phyloP scores from a whole-genome alignment of 768 basidiomycete species.

The Lentinula boryana region DNA sequence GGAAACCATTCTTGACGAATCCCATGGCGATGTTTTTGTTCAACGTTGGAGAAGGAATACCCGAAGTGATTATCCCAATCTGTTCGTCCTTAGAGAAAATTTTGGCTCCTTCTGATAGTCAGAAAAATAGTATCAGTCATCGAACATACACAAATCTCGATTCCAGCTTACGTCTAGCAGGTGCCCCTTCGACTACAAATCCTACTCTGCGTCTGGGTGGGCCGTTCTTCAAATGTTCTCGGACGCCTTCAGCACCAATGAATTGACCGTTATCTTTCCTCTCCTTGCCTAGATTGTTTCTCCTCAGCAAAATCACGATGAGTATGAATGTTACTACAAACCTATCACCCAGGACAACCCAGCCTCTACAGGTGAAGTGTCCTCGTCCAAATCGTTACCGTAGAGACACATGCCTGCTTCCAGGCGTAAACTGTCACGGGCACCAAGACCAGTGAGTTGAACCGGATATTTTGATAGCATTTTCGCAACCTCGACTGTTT shows the following conservation, averaged over 20 bases:
- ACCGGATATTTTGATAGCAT: constrained; percentile 61
- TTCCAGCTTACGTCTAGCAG: constrained; percentile 65
- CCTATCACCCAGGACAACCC: constrained; percentile 92
- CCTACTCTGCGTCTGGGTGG: constrained; percentile 77
- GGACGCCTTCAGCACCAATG: constrained; percentile 71
- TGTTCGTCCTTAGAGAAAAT: constrained; percentile 61
- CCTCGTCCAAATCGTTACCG: constrained; percentile 89
- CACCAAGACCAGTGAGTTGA: constrained; percentile 84
- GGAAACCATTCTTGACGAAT: constrained; percentile 73
- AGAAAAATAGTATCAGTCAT: constrained; percentile 14
- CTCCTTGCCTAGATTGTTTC: constrained; percentile 60
- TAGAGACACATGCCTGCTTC: constrained; percentile 98
- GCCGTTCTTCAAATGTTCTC: constrained; percentile 74
- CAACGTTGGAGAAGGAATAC: constrained; percentile 90
- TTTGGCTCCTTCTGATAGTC: constrained; percentile 60
- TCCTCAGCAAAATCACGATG: neutral
- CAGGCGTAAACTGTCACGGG: constrained; percentile 87
- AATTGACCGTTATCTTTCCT: constrained; percentile 65
- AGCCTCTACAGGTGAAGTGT: constrained; percentile 83
- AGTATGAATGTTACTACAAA: constrained; percentile 25
- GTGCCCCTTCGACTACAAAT: constrained; percentile 74
- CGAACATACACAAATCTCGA: neutral
- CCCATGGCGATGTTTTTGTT: constrained; percentile 96
- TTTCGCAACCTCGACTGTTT: constrained; percentile 67
- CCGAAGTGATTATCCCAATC: constrained; percentile 78